phyloP scores from a whole-genome alignment of 441 rosid species.

The Pelargonium myrrhifolium region DNA sequence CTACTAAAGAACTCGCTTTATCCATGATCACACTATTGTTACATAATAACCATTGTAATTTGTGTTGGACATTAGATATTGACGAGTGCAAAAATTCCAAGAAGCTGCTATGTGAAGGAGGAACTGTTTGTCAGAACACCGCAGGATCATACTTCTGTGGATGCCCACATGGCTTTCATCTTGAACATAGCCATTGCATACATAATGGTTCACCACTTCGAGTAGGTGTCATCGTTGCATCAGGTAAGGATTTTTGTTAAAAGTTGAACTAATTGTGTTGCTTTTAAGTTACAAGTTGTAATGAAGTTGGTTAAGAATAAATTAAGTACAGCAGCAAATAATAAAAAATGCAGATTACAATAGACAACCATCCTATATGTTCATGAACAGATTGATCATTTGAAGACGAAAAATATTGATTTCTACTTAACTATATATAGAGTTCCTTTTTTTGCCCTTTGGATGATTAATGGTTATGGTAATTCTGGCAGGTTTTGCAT shows the following conservation, averaged over 20 bases:
- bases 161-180: conserved; percentile 14
- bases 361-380: too few relatives aligned
- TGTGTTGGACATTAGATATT: conserved; percentile 6
- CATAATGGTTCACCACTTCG: not conserved
- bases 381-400: too few relatives aligned
- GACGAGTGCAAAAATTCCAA: conserved; percentile 9
- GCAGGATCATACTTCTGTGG: conserved; percentile 5
- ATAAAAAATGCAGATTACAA: too few relatives aligned
- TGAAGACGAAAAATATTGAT: too few relatives aligned
- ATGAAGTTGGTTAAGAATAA: too few relatives aligned
- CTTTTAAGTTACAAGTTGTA: too few relatives aligned
- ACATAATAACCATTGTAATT: too few relatives aligned
- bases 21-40: too few relatives aligned
- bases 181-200: not conserved
- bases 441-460: too few relatives aligned
- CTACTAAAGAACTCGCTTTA: too few relatives aligned
- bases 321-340: too few relatives aligned
- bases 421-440: too few relatives aligned
- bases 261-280: not conserved
- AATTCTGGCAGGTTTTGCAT: conserved; percentile 5
- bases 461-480: not conserved
- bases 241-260: conserved; percentile 6
- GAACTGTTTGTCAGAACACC: conserved; percentile 11
- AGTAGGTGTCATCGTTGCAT: not conserved
- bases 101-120: conserved; percentile 1